Evolutionary conservation across 2,329 filamentous ascomycete species (phyloP).

Genomic region (Fusarium caatingaense): DNA sequence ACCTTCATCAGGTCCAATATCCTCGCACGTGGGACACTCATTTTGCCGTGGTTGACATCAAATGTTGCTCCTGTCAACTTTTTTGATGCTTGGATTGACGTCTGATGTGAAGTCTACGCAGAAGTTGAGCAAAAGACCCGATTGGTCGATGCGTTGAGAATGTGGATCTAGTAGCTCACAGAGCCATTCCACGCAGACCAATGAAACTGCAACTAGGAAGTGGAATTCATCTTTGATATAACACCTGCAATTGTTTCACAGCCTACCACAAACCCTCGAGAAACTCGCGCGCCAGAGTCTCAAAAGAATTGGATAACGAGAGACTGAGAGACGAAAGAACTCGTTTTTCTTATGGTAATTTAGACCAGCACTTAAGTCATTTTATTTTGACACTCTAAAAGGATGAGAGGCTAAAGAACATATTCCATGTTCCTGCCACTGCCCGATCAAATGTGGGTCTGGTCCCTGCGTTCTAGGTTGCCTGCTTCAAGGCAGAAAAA

Average conservation of each 20-base stretch:
- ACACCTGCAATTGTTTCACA: neutral
- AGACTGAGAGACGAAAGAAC: no score
- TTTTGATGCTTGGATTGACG: constrained; percentile 48
- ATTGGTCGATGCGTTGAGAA: constrained; percentile 22
- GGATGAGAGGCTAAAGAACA: no score
- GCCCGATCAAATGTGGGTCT: neutral
- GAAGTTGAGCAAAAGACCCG: constrained; percentile 28
- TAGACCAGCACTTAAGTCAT: no score
- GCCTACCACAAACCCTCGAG: neutral
- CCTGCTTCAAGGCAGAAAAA: neutral
- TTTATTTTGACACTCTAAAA: no score
- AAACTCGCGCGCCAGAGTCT: no score
- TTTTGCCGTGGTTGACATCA: constrained; percentile 56
- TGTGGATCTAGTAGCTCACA: neutral
- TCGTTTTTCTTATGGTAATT: no score
- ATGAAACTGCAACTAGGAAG: neutral
- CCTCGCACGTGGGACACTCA: constrained; percentile 71
- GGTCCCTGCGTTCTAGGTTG: neutral
- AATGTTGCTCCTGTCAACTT: constrained; percentile 40
- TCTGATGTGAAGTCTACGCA: constrained; percentile 35
- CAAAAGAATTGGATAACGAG: no score
- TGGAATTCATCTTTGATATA: neutral
- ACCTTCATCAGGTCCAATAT: constrained; percentile 84
- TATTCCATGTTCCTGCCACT: neutral
- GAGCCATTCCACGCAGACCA: neutral